Conservation (phyloP, 192 early-diverging fungal genomes). For the Bifiguratus adelaidae region DNA sequence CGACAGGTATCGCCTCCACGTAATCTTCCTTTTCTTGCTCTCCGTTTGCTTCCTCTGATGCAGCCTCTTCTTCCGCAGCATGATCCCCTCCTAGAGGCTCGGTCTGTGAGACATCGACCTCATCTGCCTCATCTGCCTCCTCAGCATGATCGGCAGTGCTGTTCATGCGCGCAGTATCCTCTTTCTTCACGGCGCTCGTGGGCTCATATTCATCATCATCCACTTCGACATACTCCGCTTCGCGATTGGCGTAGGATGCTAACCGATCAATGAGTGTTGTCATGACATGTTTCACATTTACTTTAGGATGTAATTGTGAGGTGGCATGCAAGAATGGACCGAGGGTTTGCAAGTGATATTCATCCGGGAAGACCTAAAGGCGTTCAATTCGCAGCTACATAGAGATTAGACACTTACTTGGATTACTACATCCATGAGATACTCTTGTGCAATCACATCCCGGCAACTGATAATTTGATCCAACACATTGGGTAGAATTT, state of each 20-base stretch:
- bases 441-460: conserved; percentile 93
- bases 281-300: conserved; percentile 89
- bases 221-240: conserved; percentile 25
- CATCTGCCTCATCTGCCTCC: conserved; percentile 18
- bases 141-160: conserved; percentile 7
- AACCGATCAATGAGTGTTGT: conserved; percentile 84
- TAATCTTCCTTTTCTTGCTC: too few relatives aligned
- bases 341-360: conserved; percentile 82
- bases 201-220: not conserved
- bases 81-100: too few relatives aligned
- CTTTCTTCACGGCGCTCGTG: conserved; percentile 1
- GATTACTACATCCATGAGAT: conserved; percentile 95
- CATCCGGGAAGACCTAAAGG: conserved; percentile 75
- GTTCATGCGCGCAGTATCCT: conserved; percentile 4
- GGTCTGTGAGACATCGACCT: too few relatives aligned
- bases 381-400: not conserved
- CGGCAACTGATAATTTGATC: conserved; percentile 89
- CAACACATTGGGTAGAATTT: conserved; percentile 75
- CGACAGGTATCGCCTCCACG: too few relatives aligned
- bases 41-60: too few relatives aligned
- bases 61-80: too few relatives aligned
- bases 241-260: conserved; percentile 71
- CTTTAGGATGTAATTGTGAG: conserved; percentile 74
- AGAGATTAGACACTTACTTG: conserved; percentile 62
- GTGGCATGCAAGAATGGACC: conserved; percentile 75